Evolutionary conservation across 1,284 basidiomycete species (phyloP).

Genomic region (Ganoderma leucocontextum): DNA sequence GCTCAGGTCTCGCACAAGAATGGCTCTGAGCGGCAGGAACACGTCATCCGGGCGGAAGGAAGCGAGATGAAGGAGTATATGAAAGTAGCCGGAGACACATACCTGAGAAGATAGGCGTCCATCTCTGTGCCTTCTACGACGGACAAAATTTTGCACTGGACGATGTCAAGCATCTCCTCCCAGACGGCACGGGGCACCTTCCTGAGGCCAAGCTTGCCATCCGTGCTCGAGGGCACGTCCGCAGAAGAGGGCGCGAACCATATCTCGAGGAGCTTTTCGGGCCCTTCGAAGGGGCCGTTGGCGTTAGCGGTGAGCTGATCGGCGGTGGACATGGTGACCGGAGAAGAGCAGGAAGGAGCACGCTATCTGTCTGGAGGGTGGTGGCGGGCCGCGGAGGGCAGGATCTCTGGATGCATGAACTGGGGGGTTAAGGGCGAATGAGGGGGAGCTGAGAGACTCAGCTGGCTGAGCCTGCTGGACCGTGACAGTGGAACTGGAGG

Average conservation of each 20-base stretch:
- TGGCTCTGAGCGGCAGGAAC: not conserved
- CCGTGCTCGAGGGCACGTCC: constrained; percentile 54
- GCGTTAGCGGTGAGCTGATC: constrained; percentile 39
- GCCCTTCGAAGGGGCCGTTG: constrained; percentile 80
- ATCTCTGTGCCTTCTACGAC: constrained; percentile 87
- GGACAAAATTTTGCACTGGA: constrained; percentile 97
- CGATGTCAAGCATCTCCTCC: constrained; percentile 98
- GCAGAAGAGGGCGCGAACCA: constrained; percentile 92
- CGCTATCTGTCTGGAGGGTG: constrained; percentile 62
- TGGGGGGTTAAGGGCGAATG: constrained; percentile 39
- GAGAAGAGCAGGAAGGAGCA: constrained; percentile 36
- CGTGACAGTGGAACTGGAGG: too few relatives aligned
- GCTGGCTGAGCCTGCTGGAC: not conserved
- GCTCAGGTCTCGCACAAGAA: not conserved
- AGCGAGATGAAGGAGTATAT: constrained; percentile 1
- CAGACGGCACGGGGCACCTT: constrained; percentile 82
- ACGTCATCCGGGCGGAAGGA: constrained; percentile 5
- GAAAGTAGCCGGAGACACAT: constrained; percentile 39
- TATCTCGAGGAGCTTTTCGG: constrained; percentile 97
- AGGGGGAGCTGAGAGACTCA: constrained; percentile 15
- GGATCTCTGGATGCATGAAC: constrained; percentile 66
- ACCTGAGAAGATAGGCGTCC: constrained; percentile 98
- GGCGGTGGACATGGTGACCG: constrained; percentile 44
- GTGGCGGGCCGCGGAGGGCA: constrained; percentile 49
- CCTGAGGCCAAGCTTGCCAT: constrained; percentile 74